These are phyloP conservation scores for Coemansia sp. DNA, from an alignment of 192 early-diverging fungal species.

Conservation along the genomic window DNA sequence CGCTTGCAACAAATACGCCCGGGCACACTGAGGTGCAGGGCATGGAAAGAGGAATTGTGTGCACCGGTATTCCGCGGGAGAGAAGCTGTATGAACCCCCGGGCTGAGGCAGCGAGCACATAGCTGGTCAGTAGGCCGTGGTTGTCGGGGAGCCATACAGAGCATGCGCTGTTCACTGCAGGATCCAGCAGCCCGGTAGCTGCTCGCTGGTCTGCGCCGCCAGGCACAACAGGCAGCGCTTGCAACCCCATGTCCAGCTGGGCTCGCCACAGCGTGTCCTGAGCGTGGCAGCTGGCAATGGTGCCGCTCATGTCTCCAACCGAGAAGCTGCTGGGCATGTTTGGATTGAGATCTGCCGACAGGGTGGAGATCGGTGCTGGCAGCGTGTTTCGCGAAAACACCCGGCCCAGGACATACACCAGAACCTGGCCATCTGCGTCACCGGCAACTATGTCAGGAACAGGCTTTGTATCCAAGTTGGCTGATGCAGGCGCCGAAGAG, in stretches of 20 bases:
- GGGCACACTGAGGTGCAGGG: conserved; percentile 26
- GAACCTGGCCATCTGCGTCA: conserved; percentile 38
- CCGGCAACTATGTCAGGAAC: conserved; percentile 35
- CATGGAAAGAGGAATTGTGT: conserved; percentile 20
- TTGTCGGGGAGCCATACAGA: conserved; percentile 29
- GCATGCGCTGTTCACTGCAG: conserved; percentile 26
- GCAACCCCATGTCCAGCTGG: conserved; percentile 11
- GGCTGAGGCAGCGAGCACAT: conserved; percentile 35
- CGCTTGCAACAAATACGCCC: conserved; percentile 22
- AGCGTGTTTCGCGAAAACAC: conserved; percentile 40
- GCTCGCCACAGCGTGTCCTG: conserved; percentile 37
- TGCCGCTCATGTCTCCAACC: conserved; percentile 46
- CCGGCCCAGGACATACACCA: conserved; percentile 25
- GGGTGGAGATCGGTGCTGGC: conserved; percentile 35
- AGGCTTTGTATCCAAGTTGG: background rate
- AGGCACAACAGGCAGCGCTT: background rate
- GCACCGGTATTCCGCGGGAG: conserved; percentile 23
- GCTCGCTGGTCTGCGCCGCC: background rate
- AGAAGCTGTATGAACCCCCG: conserved; percentile 24
- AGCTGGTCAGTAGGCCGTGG: conserved; percentile 38
- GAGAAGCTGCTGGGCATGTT: conserved; percentile 34
- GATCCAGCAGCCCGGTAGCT: background rate
- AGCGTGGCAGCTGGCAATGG: conserved; percentile 31
- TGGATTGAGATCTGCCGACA: conserved; percentile 35
- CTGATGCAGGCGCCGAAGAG: conserved; percentile 3